These are phyloP conservation scores for Aspergillus homomorphus DNA, from an alignment of 495 filamentous ascomycete species.

Conservation along the genomic window DNA sequence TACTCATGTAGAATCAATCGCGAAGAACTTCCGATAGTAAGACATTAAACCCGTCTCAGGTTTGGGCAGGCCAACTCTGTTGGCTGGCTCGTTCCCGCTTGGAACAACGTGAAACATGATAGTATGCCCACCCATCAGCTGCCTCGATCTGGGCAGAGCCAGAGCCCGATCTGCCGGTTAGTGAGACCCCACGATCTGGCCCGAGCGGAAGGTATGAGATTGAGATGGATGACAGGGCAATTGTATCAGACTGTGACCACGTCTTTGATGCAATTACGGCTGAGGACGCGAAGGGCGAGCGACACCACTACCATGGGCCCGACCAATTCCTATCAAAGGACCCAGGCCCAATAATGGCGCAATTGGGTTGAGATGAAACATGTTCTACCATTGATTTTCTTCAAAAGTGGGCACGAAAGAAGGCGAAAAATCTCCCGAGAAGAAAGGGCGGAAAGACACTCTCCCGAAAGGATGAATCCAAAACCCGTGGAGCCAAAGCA, in stretches of 20 bases:
- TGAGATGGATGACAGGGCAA: too few relatives aligned
- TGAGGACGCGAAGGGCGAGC: background rate
- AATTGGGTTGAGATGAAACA: background rate
- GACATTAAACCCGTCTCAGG: too few relatives aligned
- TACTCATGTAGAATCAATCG: too few relatives aligned
- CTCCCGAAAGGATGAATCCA: background rate
- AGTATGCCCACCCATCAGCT: too few relatives aligned
- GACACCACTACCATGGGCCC: too few relatives aligned
- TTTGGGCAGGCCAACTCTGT: too few relatives aligned
- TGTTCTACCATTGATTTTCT: background rate
- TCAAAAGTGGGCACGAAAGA: background rate
- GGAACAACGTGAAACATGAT: too few relatives aligned
- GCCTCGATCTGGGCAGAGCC: too few relatives aligned
- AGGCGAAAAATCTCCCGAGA: background rate
- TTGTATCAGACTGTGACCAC: background rate
- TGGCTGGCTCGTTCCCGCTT: too few relatives aligned
- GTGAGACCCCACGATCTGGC: background rate
- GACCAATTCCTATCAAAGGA: background rate
- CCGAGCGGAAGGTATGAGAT: background rate
- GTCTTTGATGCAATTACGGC: background rate
- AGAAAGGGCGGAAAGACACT: background rate
- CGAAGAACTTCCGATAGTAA: too few relatives aligned
- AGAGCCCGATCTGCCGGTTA: background rate
- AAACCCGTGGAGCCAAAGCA: background rate
- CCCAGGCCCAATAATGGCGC: background rate